Evolutionary conservation across 2,329 filamentous ascomycete species (phyloP).

Genomic region (Hansfordia pulvinata): DNA sequence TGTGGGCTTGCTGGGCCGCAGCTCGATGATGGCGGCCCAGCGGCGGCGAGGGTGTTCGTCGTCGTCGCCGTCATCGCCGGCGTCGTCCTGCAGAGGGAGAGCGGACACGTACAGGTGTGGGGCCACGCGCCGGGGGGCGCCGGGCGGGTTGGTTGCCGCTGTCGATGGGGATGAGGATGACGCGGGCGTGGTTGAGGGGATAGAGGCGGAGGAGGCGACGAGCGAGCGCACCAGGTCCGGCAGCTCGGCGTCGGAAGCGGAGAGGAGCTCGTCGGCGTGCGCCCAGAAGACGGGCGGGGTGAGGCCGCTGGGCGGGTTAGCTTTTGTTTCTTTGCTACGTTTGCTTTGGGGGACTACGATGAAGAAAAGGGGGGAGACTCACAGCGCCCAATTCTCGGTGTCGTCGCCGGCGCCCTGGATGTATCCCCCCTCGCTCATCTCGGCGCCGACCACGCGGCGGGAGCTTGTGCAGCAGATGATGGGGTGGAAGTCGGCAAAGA

Average conservation of each 20-base stretch:
- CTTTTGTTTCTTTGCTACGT: too few species aligned
- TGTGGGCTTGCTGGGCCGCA: too few species aligned
- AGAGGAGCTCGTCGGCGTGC: conserved; percentile 46
- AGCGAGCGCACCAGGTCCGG: conserved; percentile 33
- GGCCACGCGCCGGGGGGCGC: background rate
- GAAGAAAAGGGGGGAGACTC: background rate
- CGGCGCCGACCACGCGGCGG: conserved; percentile 52
- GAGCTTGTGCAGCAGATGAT: conserved; percentile 82
- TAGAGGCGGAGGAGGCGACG: conserved; percentile 13
- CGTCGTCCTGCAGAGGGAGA: conserved; percentile 7
- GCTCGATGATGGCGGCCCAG: too few species aligned
- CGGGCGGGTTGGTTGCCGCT: background rate
- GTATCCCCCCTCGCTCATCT: conserved; percentile 61
- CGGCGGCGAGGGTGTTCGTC: too few species aligned
- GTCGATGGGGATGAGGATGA: background rate
- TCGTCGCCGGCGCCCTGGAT: conserved; percentile 94
- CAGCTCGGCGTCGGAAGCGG: conserved; percentile 50
- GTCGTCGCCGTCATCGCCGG: too few species aligned
- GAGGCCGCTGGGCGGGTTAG: conserved; percentile 51
- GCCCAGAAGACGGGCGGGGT: conserved; percentile 72
- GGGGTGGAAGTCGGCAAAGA: conserved; percentile 50
- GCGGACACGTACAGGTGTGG: conserved; percentile 15
- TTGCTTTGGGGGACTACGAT: too few species aligned
- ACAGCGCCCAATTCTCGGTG: conserved; percentile 76
- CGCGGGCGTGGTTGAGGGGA: background rate